phyloP scores from a whole-genome alignment of 2,329 filamentous ascomycete genomes.

The Venturiaceae sp. region DNA sequence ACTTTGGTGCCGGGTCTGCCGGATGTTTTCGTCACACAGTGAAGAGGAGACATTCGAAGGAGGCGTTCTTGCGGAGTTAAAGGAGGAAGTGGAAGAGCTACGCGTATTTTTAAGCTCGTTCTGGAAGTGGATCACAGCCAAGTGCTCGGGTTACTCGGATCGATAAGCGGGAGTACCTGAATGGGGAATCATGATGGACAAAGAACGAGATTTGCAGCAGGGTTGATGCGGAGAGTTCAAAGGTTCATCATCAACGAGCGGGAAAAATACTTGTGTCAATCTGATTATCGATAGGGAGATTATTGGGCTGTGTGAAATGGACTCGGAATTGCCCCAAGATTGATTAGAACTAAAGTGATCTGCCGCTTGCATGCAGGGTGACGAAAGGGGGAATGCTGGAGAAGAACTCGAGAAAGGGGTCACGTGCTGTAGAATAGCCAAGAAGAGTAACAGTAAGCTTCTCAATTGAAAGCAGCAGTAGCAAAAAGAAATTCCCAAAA shows the following conservation, averaged over 20 bases:
- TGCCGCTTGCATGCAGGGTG: background rate
- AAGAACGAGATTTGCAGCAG: background rate
- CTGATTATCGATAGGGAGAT: background rate
- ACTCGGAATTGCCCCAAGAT: background rate
- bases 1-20: too few relatives aligned
- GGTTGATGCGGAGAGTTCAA: background rate
- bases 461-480: background rate
- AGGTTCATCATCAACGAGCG: background rate
- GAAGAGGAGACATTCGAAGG: too few relatives aligned
- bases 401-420: background rate
- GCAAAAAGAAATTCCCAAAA: background rate
- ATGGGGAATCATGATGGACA: too few relatives aligned
- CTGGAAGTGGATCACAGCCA: background rate
- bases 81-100: too few relatives aligned
- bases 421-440: background rate
- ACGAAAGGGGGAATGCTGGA: background rate
- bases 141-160: background rate
- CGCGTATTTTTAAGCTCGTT: background rate
- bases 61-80: too few relatives aligned
- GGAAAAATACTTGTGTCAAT: background rate
- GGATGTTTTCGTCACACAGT: too few relatives aligned
- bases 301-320: background rate
- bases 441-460: too few relatives aligned
- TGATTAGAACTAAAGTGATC: too few relatives aligned
- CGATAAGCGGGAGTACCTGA: background rate